phyloP scores from a whole-genome alignment of 1,284 basidiomycete species.

The Tylopilus orsonianus region DNA sequence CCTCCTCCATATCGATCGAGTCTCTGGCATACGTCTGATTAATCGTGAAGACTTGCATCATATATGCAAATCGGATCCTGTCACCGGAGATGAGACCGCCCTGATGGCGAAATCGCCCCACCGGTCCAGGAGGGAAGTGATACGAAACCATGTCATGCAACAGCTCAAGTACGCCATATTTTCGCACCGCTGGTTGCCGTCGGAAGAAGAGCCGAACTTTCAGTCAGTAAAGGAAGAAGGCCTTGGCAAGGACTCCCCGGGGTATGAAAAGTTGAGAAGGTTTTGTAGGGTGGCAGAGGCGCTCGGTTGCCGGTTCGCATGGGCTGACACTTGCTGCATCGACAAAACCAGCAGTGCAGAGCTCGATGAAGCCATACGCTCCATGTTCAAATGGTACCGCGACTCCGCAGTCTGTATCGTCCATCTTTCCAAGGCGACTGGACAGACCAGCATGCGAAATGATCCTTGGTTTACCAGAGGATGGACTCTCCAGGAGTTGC shows the following conservation, averaged over 20 bases:
- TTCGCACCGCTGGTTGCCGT: constrained; percentile 24
- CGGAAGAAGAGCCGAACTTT: constrained; percentile 24
- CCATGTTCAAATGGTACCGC: constrained; percentile 26
- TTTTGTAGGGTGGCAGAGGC: constrained; percentile 18
- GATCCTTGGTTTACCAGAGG: constrained; percentile 21
- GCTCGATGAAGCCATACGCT: constrained; percentile 24
- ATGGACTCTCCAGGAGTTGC: constrained; percentile 21
- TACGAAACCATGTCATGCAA: constrained; percentile 5
- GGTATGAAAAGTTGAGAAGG: constrained; percentile 15
- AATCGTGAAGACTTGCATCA: constrained; percentile 14
- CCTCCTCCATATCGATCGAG: constrained; percentile 15
- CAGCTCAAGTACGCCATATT: constrained; percentile 21
- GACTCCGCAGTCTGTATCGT: constrained; percentile 19
- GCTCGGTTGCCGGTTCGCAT: constrained; percentile 17
- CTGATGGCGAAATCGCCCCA: background rate
- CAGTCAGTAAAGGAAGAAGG: constrained; percentile 7
- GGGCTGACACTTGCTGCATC: constrained; percentile 26
- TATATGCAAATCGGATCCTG: constrained; percentile 2
- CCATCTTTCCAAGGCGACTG: constrained; percentile 9
- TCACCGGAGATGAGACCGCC: constrained; percentile 8
- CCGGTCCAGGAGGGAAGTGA: constrained; percentile 5
- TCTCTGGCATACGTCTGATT: constrained; percentile 12
- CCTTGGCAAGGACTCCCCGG: constrained; percentile 1
- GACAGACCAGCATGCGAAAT: background rate
- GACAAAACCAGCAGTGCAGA: constrained; percentile 22